Conservation (phyloP, 2,329 filamentous ascomycete species). For the Chaetomium strumarium region DNA sequence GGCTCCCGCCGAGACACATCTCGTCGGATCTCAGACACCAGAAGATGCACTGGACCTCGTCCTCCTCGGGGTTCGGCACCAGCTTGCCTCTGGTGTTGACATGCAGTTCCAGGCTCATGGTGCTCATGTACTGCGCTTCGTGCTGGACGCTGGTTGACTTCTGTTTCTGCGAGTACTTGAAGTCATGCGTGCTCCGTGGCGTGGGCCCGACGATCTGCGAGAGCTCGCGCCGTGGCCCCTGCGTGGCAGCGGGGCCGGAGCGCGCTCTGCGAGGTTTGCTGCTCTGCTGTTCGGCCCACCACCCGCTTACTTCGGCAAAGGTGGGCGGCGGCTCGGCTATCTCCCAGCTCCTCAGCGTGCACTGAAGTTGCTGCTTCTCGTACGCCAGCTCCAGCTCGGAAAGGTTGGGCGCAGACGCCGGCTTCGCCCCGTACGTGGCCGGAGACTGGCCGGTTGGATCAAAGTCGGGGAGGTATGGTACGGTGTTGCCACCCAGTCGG, state of each 20-base stretch:
- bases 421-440: constrained; percentile 50
- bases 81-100: constrained; percentile 78
- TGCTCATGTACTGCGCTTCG: constrained; percentile 90
- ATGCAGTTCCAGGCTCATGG: constrained; percentile 89
- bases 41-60: constrained; percentile 82
- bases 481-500: constrained; percentile 64
- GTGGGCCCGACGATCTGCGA: constrained; percentile 90
- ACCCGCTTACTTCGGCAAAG: constrained; percentile 60
- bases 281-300: constrained; percentile 48
- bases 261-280: constrained; percentile 18
- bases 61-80: constrained; percentile 82
- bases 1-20: constrained; percentile 43
- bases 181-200: constrained; percentile 72
- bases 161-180: constrained; percentile 76
- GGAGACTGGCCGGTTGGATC: constrained; percentile 54
- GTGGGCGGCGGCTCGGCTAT: constrained; percentile 66
- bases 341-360: constrained; percentile 69
- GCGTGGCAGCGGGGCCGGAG: constrained; percentile 10
- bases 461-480: constrained; percentile 77
- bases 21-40: constrained; percentile 83
- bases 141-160: constrained; percentile 72
- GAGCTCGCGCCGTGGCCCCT: constrained; percentile 35
- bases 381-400: constrained; percentile 45
- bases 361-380: constrained; percentile 48
- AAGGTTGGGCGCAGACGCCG: constrained; percentile 43